Conservation (phyloP, 139 green algal genomes). For the Chlorella sorokiniana region DNA sequence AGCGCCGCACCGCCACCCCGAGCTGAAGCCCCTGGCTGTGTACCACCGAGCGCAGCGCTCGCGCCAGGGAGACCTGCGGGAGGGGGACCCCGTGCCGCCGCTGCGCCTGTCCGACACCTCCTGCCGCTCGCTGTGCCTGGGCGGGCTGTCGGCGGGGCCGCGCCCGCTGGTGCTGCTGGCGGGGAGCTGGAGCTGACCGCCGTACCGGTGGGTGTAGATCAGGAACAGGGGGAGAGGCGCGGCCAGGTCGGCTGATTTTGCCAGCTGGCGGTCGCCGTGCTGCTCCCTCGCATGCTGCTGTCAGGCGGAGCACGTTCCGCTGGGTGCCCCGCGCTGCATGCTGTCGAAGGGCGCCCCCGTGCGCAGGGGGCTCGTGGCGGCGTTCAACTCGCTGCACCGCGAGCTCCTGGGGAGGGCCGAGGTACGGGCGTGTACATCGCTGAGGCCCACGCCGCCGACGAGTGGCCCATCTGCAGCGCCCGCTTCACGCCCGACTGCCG, state of each 20-base stretch:
- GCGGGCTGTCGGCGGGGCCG: not conserved
- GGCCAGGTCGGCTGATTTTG: too few relatives aligned
- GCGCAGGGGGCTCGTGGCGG: not conserved
- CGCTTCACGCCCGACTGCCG: constrained; percentile 5
- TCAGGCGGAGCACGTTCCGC: not conserved
- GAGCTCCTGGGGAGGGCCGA: not conserved
- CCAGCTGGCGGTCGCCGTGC: not conserved
- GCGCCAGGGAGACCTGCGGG: not conserved
- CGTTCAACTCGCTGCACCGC: not conserved
- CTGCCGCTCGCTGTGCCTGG: not conserved
- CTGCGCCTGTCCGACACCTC: not conserved
- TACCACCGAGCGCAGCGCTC: constrained; percentile 6
- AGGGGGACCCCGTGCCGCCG: not conserved
- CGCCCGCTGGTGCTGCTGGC: constrained; percentile 4
- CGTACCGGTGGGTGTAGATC: not conserved
- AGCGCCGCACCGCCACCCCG: not conserved
- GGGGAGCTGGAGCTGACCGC: not conserved
- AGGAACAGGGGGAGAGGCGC: too few relatives aligned
- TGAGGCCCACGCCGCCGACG: not conserved
- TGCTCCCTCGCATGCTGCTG: not conserved
- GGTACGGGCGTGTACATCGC: not conserved
- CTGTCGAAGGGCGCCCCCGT: too few relatives aligned
- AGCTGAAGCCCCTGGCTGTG: constrained; percentile 7
- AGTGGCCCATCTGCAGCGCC: constrained; percentile 4
- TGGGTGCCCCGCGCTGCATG: too few relatives aligned